phyloP scores from a whole-genome alignment of 352 stramenopile genomes.

The Halophytophthora polymorphica region DNA sequence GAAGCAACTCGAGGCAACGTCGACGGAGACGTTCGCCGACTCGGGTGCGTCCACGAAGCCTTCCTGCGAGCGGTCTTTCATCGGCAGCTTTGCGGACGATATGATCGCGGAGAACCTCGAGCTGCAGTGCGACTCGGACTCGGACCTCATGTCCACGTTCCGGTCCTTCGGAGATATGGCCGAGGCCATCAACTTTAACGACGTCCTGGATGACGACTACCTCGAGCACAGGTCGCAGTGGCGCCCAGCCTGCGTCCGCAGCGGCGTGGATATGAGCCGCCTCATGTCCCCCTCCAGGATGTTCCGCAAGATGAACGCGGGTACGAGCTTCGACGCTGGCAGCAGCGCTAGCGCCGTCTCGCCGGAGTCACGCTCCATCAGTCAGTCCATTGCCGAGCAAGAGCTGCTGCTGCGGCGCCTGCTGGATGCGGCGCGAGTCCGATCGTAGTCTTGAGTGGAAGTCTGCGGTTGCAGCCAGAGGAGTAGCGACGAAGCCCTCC shows the following conservation, averaged over 20 bases:
- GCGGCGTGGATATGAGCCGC: slow-evolving; percentile 24
- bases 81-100: slow-evolving; percentile 8
- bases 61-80: slow-evolving; percentile 20
- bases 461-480: slow-evolving; percentile 2
- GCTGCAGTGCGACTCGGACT: slow-evolving; percentile 15
- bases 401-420: slow-evolving; percentile 26
- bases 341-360: not conserved
- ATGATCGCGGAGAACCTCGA: slow-evolving; percentile 6
- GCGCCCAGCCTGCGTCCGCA: slow-evolving; percentile 1
- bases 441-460: slow-evolving; percentile 8
- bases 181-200: not conserved
- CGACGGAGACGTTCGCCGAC: slow-evolving; percentile 13
- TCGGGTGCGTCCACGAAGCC: slow-evolving; percentile 18
- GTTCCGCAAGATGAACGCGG: slow-evolving; percentile 21
- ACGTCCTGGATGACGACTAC: slow-evolving; percentile 18
- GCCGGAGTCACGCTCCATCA: slow-evolving; percentile 16
- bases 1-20: slow-evolving; percentile 3
- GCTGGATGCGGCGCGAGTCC: slow-evolving; percentile 21
- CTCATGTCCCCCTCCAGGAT: slow-evolving; percentile 26
- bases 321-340: slow-evolving; percentile 11
- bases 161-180: slow-evolving; percentile 6
- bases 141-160: slow-evolving; percentile 29
- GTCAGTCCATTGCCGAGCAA: slow-evolving; percentile 31
- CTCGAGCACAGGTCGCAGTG: slow-evolving; percentile 1
- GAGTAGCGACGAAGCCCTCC: too few relatives aligned